Percentiles rank a stretch among this genome's conserved stretches.
phyloP scores from a whole-genome alignment of 1,139 yeast species.

The Diutina pseudorugosa region DNA sequence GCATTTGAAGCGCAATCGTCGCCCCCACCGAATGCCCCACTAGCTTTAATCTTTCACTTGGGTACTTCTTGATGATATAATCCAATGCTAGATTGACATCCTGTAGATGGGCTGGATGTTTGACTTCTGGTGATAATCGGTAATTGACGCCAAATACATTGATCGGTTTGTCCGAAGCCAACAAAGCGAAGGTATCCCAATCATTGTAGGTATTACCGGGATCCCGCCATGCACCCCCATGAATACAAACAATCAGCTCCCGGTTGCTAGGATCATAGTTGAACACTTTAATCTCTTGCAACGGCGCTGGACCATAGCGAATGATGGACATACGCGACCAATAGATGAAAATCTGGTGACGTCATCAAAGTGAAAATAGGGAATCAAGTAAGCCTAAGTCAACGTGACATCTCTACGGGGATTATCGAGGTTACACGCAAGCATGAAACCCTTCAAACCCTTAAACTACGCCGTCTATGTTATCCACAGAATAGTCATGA shows the following conservation, averaged over 20 bases:
- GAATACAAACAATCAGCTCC: conserved; percentile 36
- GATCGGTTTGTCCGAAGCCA: conserved; percentile 5
- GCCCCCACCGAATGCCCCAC: conserved; percentile 86
- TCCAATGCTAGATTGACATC: conserved; percentile 42
- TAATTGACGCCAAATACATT: conserved; percentile 46
- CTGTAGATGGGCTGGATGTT: conserved; percentile 51
- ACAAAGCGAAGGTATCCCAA: conserved; percentile 25
- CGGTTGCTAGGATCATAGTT: conserved; percentile 4
- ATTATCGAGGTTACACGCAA: neutral
- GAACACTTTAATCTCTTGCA: conserved; percentile 12
- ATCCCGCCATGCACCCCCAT: conserved; percentile 90
- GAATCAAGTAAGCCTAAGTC: neutral
- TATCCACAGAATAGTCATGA: neutral
- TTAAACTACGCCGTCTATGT: neutral
- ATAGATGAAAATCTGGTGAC: neutral
- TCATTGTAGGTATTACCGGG: conserved; percentile 48
- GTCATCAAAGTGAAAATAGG: neutral
- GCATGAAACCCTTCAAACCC: neutral
- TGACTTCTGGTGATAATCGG: conserved; percentile 49
- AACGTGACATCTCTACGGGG: conserved; percentile 2
- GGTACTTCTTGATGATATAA: conserved; percentile 13
- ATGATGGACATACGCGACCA: neutral
- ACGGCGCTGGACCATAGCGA: conserved; percentile 12
- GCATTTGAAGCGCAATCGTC: conserved; percentile 47
- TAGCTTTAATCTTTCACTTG: conserved; percentile 17